Percentiles rank a stretch among this genome's conserved stretches.
Evolutionary conservation across 495 filamentous ascomycete species (phyloP).

Genomic region (Lasiosphaeria hispida): DNA sequence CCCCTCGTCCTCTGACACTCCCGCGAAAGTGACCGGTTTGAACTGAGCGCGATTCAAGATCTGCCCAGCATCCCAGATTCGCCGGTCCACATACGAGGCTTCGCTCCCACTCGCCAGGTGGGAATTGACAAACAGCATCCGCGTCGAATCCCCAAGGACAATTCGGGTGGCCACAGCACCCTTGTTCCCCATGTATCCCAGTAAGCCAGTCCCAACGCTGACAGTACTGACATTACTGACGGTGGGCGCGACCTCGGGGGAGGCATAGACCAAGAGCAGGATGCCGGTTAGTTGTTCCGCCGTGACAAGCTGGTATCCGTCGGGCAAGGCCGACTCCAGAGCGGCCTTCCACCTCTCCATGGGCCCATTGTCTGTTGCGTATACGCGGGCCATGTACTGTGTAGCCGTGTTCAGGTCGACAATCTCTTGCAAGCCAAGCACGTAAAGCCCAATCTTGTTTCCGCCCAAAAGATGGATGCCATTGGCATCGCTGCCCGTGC

Average conservation of each 20-base stretch:
- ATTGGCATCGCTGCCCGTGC: constrained; percentile 30
- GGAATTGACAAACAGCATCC: constrained; percentile 82
- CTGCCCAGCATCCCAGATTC: constrained; percentile 87
- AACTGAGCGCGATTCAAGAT: constrained; percentile 73
- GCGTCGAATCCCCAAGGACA: constrained; percentile 84
- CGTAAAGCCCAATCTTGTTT: constrained; percentile 81
- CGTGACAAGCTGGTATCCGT: constrained; percentile 71
- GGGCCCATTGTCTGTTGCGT: constrained; percentile 61
- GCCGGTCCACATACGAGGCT: constrained; percentile 68
- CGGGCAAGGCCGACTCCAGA: constrained; percentile 66
- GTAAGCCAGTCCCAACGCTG: constrained; percentile 79
- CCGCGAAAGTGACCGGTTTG: constrained; percentile 60
- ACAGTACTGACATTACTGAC: constrained; percentile 75
- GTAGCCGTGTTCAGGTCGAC: constrained; percentile 73
- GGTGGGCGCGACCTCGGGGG: constrained; percentile 65
- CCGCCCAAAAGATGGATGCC: constrained; percentile 39
- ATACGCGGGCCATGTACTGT: constrained; percentile 59
- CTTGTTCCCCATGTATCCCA: constrained; percentile 96
- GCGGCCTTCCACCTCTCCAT: constrained; percentile 77
- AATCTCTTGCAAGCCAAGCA: constrained; percentile 86
- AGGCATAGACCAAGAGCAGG: constrained; percentile 79
- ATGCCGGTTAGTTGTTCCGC: constrained; percentile 85
- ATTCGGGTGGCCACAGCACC: constrained; percentile 81
- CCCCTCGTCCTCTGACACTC: constrained; percentile 49
- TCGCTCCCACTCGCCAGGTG: constrained; percentile 87